Evolutionary conservation across 2,329 filamentous ascomycete genomes (phyloP), one percentile per base, ranked within the genome.

Genomic region (Aspergillus sp.): DNA sequence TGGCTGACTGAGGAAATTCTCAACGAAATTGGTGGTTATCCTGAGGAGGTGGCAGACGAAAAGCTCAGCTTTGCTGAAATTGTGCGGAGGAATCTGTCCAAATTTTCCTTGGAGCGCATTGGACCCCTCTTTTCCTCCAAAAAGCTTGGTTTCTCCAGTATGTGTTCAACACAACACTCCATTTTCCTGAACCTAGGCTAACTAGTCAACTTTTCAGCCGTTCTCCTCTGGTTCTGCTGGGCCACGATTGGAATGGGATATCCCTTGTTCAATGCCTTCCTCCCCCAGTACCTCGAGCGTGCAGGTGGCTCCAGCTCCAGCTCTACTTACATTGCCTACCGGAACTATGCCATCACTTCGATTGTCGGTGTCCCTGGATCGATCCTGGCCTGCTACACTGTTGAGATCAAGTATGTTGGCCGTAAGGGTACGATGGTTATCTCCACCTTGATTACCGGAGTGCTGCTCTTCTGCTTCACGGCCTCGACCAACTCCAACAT

Each of bases 201-300:
- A 17, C 21, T 39, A 36, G 6, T 61, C 70, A 67, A 65, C 64
- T 30, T 41, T 52, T 25, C 50, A 77, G 70, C 82, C 27, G 61
- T 75, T 11, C 71, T 85, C 1, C 73, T 94, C 51, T 92, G 90
- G 90, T 90, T 92, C 75, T 88, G 87, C 72, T 96, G 91, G 91
- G 83, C 88, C 0, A 88, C 86, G 13, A 93, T 96, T 66, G 91
- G 91, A 61, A 90, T 96, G 86, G 91, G 88, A 2, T 96, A 94
- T 70, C 91, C 91, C 1, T 84, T 96, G 1, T 96, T 94, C 83
- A 95, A 95, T 75, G 89, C 90, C 55, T 96, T 96, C 77, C 82
- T 96, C n/a, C 92, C 92, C 0, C 90, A 95, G 67, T 95, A 95
- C 71, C 85, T 96, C 61, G 85, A 87, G 23, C 84, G 86, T 58